Conservation (phyloP, 2,329 filamentous ascomycete genomes). For the Didymella segeticola region DNA sequence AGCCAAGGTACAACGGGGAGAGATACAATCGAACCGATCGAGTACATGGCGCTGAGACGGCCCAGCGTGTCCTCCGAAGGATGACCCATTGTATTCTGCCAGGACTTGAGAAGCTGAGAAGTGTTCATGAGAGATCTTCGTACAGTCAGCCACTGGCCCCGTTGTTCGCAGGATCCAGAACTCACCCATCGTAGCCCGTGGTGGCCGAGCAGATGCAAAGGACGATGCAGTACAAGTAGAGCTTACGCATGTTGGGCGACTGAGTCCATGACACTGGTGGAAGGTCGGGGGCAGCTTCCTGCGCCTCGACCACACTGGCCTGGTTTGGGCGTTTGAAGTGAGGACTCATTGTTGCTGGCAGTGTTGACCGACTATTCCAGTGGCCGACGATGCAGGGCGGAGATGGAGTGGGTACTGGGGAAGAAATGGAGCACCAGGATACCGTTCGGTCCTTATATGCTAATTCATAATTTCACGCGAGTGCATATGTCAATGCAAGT, state of each 20-base stretch:
- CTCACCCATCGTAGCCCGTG: slow-evolving; percentile 60
- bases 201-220: slow-evolving; percentile 60
- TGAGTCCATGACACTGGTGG: slow-evolving; percentile 15
- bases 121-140: slow-evolving; percentile 14
- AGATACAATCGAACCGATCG: slow-evolving; percentile 50
- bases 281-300: slow-evolving; percentile 22
- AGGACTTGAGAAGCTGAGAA: slow-evolving; percentile 41
- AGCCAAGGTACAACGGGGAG: slow-evolving; percentile 49
- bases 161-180: background rate
- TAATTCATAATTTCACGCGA: slow-evolving; percentile 11
- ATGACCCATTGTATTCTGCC: slow-evolving; percentile 42
- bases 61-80: slow-evolving; percentile 51
- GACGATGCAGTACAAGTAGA: slow-evolving; percentile 59
- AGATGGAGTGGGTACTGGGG: slow-evolving; percentile 22
- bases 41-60: slow-evolving; percentile 55
- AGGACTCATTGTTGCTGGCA: slow-evolving; percentile 18
- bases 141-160: slow-evolving; percentile 1
- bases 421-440: slow-evolving; percentile 19
- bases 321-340: slow-evolving; percentile 22
- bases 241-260: slow-evolving; percentile 51
- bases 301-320: slow-evolving; percentile 21
- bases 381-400: slow-evolving; percentile 11
- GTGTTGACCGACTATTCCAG: slow-evolving; percentile 17
- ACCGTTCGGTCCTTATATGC: slow-evolving; percentile 21
- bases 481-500: slow-evolving; percentile 13